These are phyloP conservation scores for Penicillium flavigenum DNA, from an alignment of 495 filamentous ascomycete genomes.

Conservation along the genomic window DNA sequence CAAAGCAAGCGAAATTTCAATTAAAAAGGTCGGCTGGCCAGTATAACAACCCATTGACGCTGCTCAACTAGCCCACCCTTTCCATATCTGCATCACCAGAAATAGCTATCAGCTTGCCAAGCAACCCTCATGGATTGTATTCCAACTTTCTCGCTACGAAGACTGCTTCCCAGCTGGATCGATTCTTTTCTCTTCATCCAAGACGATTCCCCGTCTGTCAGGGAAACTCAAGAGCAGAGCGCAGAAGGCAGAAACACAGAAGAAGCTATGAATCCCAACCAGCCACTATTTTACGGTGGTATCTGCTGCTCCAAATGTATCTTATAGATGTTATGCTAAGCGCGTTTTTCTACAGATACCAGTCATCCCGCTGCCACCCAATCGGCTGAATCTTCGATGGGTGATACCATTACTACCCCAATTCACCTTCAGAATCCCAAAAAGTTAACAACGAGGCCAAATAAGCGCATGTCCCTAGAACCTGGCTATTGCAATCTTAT, in stretches of 20 bases:
- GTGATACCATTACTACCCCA: not conserved
- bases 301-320: not conserved
- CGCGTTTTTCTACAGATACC: not conserved
- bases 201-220: not conserved
- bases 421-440: not conserved
- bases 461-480: not conserved
- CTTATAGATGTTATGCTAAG: not conserved
- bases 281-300: not conserved
- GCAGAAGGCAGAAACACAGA: constrained; percentile 1
- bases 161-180: not conserved
- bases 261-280: not conserved
- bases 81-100: not conserved
- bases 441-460: not conserved
- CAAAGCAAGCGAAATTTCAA: not conserved
- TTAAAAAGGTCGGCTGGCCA: not conserved
- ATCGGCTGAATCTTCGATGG: constrained; percentile 1
- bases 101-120: not conserved
- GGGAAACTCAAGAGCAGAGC: constrained; percentile 2
- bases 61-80: not conserved
- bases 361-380: not conserved
- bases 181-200: not conserved
- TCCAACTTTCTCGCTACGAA: not conserved
- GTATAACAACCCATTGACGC: not conserved
- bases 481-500: not conserved
- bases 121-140: not conserved